phyloP scores from a whole-genome alignment of 139 green algal species.

The Zygnema cylindricum region DNA sequence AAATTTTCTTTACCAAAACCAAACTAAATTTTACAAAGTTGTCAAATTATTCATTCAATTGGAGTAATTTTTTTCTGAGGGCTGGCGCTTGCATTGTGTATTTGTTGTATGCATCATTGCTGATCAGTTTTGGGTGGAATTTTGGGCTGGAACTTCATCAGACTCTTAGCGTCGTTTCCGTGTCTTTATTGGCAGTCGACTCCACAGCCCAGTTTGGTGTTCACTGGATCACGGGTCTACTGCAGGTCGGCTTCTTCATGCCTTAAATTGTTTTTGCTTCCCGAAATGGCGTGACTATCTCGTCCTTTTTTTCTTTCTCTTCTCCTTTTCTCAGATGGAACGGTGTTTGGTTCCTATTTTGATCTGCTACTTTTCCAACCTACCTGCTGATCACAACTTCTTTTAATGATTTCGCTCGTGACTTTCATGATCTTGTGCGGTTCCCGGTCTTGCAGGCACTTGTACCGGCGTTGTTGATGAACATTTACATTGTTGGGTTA shows the following conservation, averaged over 20 bases:
- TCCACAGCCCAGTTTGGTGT: constrained; percentile 8
- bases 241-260: constrained; percentile 24
- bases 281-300: too few species aligned
- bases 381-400: not conserved
- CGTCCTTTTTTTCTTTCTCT: too few species aligned
- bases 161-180: constrained; percentile 75
- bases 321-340: not conserved
- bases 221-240: constrained; percentile 1
- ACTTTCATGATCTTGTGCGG: not conserved
- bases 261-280: not conserved
- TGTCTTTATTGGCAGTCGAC: constrained; percentile 81
- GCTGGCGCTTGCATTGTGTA: too few species aligned
- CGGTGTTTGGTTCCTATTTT: not conserved
- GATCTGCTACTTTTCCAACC: not conserved
- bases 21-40: too few species aligned
- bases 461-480: constrained; percentile 86
- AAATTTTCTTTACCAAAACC: too few species aligned
- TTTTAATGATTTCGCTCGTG: constrained; percentile 29
- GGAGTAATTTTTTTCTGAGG: too few species aligned
- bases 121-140: too few species aligned
- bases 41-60: too few species aligned
- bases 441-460: constrained; percentile 69
- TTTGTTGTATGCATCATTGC: too few species aligned
- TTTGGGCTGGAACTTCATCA: constrained; percentile 19
- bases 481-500: constrained; percentile 91